Evolutionary conservation across 352 stramenopile genomes (phyloP).

Genomic region (Pythium monospermum): DNA sequence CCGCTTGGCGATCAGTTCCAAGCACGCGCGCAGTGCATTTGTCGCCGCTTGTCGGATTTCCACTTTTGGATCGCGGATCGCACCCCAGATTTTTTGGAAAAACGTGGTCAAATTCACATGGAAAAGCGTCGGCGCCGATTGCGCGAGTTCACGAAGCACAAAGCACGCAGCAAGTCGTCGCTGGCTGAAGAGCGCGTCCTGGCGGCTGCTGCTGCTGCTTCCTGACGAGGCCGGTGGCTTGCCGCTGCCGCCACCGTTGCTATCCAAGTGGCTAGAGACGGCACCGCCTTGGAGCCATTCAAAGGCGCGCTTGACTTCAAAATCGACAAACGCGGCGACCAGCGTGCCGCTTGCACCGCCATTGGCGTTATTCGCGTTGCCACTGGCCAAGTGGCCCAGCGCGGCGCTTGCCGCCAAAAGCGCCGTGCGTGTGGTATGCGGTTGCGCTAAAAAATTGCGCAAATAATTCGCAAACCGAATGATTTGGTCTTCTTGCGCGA

Average conservation of each 20-base stretch:
- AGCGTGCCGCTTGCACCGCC: conserved; percentile 72
- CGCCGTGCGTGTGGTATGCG: conserved; percentile 56
- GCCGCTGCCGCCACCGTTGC: background rate
- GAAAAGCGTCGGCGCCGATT: conserved; percentile 77
- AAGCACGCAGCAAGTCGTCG: conserved; percentile 76
- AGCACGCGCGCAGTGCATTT: conserved; percentile 79
- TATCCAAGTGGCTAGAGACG: too few species aligned
- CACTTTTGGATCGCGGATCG: conserved; percentile 80
- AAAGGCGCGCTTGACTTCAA: conserved; percentile 82
- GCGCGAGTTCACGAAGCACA: conserved; percentile 82
- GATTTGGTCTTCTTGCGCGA: conserved; percentile 87
- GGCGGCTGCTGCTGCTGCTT: conserved; percentile 26
- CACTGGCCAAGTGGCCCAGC: conserved; percentile 80
- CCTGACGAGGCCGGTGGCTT: background rate
- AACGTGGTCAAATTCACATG: conserved; percentile 87
- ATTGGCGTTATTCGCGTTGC: conserved; percentile 53
- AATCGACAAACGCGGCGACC: conserved; percentile 87
- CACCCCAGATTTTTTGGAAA: conserved; percentile 88
- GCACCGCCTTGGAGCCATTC: conserved; percentile 88
- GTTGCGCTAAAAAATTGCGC: conserved; percentile 85
- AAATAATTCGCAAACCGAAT: conserved; percentile 86
- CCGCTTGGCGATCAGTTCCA: conserved; percentile 84
- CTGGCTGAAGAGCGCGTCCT: conserved; percentile 79
- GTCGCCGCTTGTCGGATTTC: conserved; percentile 73
- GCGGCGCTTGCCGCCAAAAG: conserved; percentile 75